phyloP scores from a whole-genome alignment of 208 protist genomes.

The Leishmania major region DNA sequence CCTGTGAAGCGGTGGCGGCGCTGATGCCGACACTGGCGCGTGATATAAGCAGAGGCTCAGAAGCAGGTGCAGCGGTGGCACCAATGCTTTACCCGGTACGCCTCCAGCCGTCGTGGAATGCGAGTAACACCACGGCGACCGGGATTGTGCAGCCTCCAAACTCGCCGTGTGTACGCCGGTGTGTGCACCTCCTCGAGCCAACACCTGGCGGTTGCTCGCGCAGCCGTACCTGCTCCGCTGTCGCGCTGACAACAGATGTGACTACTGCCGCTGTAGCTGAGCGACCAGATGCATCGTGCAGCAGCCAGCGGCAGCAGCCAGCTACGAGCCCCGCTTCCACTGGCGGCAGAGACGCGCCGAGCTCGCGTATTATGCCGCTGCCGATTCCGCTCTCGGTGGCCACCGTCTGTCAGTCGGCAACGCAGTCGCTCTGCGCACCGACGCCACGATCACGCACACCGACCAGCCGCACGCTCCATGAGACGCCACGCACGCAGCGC shows the following conservation, averaged over 20 bases:
- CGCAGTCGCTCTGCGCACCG: not conserved
- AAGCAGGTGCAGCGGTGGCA: not conserved
- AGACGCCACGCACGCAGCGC: conserved; percentile 14
- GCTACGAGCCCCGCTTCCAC: not conserved
- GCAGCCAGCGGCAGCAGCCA: not conserved
- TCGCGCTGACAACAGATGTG: not conserved
- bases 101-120: not conserved
- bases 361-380: conserved; percentile 23
- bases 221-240: not conserved
- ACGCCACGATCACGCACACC: not conserved
- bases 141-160: not conserved
- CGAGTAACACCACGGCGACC: not conserved
- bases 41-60: not conserved
- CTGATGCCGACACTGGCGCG: not conserved
- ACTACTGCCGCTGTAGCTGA: not conserved
- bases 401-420: conserved; percentile 1
- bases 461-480: not conserved
- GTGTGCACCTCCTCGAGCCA: conserved; percentile 1
- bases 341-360: not conserved
- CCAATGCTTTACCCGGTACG: conserved; percentile 1
- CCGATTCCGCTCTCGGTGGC: conserved; percentile 40
- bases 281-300: conserved; percentile 3
- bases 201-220: not conserved
- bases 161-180: conserved; percentile 10
- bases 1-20: not conserved